Base-by-base conservation (phyloP, 257 asterid genomes). In the Cordia subcordata region DNA sequence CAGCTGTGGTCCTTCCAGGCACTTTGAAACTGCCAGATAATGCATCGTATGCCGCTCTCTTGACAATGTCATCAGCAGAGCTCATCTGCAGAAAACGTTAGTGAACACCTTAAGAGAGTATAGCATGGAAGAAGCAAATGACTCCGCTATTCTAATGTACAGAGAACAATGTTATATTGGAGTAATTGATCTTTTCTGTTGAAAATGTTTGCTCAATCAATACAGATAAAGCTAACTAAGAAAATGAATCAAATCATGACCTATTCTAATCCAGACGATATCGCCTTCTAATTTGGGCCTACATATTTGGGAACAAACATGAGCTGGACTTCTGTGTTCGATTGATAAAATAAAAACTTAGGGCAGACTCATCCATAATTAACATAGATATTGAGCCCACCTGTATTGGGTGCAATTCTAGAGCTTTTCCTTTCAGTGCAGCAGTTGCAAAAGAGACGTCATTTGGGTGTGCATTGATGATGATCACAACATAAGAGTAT, bases 341-440 rank as follows among this genome's bases (percentile, higher is more conserved):
- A n/a, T n/a, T n/a, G n/a, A n/a, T n/a, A n/a, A n/a, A n/a, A n/a
- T n/a, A n/a, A n/a, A n/a, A n/a, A n/a, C 27, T 35, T 39, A 13
- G 8, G 13, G 47, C 14, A 1, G 15, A 4, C 12, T 44, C 15
- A 62, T 9, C 19, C n/a, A 19, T 9, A 14, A 11, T 19, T 23
- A 21, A 10, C 4, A 58, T 33, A 60, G 51, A 47, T 8, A 62
- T 17, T 13, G 54, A 45, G 13, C 33, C 14, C 71, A 92, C 96
- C 98, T 85, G 96, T 61, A 81, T 22, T 54, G 96, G 94, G 68
- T 92, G 98, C 77, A 92, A 62, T 37, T 81, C 79, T 54, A 92
- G 88, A 60, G 52, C 49, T 78, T 72, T 88, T 44, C 84, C 85
- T 65, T 65, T 64, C 46, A 88, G 69, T 72, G 78, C 68, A 33